A percentile compares a stretch with the other conserved stretches of the same genome.
These are phyloP conservation scores for Actinidia polygama DNA, from an alignment of 179 eudicot species.

Conservation along the genomic window DNA sequence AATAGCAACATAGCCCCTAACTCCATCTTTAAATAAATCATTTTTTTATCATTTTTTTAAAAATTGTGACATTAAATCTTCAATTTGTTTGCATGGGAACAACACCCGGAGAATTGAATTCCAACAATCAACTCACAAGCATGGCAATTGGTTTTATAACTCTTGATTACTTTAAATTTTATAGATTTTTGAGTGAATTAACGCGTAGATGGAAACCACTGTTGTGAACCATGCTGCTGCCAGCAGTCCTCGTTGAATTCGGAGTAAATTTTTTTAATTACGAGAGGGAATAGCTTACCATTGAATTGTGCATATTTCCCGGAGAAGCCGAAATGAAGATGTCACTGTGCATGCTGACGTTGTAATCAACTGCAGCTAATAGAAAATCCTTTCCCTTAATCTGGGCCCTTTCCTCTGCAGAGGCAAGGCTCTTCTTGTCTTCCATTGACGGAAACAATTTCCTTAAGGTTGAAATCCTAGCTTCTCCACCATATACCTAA, in stretches of 20 bases:
- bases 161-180: no score
- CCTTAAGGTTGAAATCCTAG: slow-evolving; percentile 68
- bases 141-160: no score
- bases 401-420: slow-evolving; percentile 69
- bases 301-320: slow-evolving; percentile 97
- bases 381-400: slow-evolving; percentile 93
- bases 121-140: no score
- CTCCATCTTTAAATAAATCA: not conserved
- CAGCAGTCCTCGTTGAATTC: not conserved
- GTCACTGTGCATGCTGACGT: slow-evolving; percentile 93
- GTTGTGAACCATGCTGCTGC: not conserved
- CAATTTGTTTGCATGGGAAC: no score
- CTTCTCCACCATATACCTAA: slow-evolving; percentile 93
- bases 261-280: not conserved
- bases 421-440: slow-evolving; percentile 89
- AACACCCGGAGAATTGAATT: no score
- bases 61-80: no score
- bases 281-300: slow-evolving; percentile 50
- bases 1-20: not conserved
- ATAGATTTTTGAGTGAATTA: no score
- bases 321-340: slow-evolving; percentile 96
- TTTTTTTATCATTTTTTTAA: no score
- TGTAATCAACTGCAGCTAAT: slow-evolving; percentile 90
- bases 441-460: slow-evolving; percentile 85
- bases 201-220: not conserved